Base-by-base conservation (phyloP, 2,329 filamentous ascomycete species). In the Pseudocercospora ulei region DNA sequence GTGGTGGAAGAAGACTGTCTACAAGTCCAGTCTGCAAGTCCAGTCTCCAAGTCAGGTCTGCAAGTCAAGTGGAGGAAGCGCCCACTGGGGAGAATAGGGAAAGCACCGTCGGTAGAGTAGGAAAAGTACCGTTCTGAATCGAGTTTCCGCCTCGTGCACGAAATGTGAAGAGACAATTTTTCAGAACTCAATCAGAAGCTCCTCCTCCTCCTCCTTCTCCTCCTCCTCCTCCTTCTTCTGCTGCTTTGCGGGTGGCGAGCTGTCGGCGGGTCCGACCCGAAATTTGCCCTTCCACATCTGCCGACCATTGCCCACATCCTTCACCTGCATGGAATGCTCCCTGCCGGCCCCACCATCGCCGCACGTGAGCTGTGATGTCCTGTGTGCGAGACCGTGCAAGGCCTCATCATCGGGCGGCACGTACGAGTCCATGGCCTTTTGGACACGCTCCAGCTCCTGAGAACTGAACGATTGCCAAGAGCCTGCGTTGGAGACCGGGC, bases 211-310 rank as follows among this genome's bases (percentile, higher is more conserved):
- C n/a, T 76, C 72, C 11, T 76, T 73, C 40, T 79, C 82, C 43
- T 79, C 77, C 33, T 78, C 75, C 53, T 72, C 75, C 62, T 87
- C 77, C 68, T 87, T 88, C 41, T 81, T 82, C 59, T 85, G 79
- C 31, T 82, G 73, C 23, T 81, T 76, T 60, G 87, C 82, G 61
- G 85, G 83, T 51, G 83, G 79, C 41, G 83, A 68, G 30, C 82
- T n/a, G n/a, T 17, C 36, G n/a, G 17, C 13, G n/a, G 16, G 7
- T 8, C 18, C 11, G 7, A 17, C 19, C 12, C 41, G 29, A 17
- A 23, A 27, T 5, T 38, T 41, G 9, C 28, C 18, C 14, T 25
- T 35, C 39, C 39, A 43, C 39, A 37, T 34, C 4, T 19, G 25
- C 2, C 43, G 38, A 25, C 35, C 35, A 17, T 29, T 28, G 22